A percentile compares a stretch with the other conserved stretches of the same genome.
Conservation (phyloP, 1,139 yeast species). For the Sugiyamaella grinbergsii region DNA sequence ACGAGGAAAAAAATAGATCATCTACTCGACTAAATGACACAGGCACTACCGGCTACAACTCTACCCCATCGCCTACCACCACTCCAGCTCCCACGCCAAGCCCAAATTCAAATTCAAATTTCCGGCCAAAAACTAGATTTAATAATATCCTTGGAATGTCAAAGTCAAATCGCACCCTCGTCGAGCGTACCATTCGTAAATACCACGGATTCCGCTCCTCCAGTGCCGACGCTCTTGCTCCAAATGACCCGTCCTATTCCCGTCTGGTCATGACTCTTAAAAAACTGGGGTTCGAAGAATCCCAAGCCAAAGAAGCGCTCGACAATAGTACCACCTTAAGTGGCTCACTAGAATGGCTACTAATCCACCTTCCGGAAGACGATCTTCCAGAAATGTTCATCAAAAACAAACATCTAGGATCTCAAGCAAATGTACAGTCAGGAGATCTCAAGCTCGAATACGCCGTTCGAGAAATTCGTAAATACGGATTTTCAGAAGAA, state of each 20-base stretch:
- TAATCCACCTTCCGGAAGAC: constrained; percentile 90
- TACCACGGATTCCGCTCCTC: constrained; percentile 35
- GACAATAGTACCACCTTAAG: constrained; percentile 54
- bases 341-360: constrained; percentile 70
- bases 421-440: constrained; percentile 40
- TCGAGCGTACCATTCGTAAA: constrained; percentile 39
- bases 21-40: too few relatives aligned
- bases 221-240: constrained; percentile 20
- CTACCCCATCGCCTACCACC: too few relatives aligned
- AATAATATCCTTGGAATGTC: constrained; percentile 40
- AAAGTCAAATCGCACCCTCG: constrained; percentile 36
- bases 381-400: constrained; percentile 66
- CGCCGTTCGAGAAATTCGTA: constrained; percentile 56
- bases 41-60: too few relatives aligned
- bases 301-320: constrained; percentile 74
- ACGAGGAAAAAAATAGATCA: constrained; percentile 7
- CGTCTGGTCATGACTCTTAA: constrained; percentile 37
- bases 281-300: constrained; percentile 64
- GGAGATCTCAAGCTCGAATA: constrained; percentile 51
- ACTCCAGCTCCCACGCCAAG: too few relatives aligned
- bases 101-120: too few relatives aligned
- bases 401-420: constrained; percentile 37
- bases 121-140: constrained; percentile 34
- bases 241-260: constrained; percentile 10
- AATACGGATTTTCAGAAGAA: constrained; percentile 70